Percentiles rank a stretch among this genome's conserved stretches.
Evolutionary conservation across 2,329 filamentous ascomycete species (phyloP).

Genomic region (Scedosporium aurantiacum): DNA sequence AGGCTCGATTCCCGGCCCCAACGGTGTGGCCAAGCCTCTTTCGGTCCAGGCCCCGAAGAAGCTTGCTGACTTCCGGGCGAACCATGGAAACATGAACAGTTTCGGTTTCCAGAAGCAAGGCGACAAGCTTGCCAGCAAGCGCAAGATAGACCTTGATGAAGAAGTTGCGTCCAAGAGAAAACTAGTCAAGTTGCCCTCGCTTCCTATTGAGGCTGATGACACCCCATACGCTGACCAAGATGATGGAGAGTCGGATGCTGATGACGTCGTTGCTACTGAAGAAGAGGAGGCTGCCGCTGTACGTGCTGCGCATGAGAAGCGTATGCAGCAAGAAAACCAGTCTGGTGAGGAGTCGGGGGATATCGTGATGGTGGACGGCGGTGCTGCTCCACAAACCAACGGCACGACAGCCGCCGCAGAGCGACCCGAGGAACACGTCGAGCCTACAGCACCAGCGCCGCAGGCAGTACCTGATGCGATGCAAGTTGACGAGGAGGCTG

Average conservation of each 20-base stretch:
- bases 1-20: constrained; percentile 33
- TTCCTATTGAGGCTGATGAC: constrained; percentile 40
- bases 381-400: constrained; percentile 20
- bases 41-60: constrained; percentile 17
- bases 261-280: constrained; percentile 70
- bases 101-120: constrained; percentile 69
- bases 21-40: constrained; percentile 23
- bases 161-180: constrained; percentile 81
- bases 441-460: constrained; percentile 12
- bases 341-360: constrained; percentile 36
- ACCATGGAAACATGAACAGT: constrained; percentile 63
- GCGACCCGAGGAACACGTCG: constrained; percentile 10
- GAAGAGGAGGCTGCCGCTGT: constrained; percentile 81
- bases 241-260: constrained; percentile 62
- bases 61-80: constrained; percentile 51
- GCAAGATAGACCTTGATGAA: constrained; percentile 75
- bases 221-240: constrained; percentile 51
- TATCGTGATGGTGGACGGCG: constrained; percentile 16
- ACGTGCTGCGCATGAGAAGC: constrained; percentile 73
- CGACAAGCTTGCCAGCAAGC: constrained; percentile 58
- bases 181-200: constrained; percentile 35
- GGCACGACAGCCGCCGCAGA: constrained; percentile 10
- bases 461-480: constrained; percentile 30
- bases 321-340: constrained; percentile 41
- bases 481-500: constrained; percentile 42